Percentiles rank a stretch among this genome's conserved stretches.
These are phyloP conservation scores for Gossypium arboreum DNA, from an alignment of 345 rosid genomes.

Conservation along the genomic window DNA sequence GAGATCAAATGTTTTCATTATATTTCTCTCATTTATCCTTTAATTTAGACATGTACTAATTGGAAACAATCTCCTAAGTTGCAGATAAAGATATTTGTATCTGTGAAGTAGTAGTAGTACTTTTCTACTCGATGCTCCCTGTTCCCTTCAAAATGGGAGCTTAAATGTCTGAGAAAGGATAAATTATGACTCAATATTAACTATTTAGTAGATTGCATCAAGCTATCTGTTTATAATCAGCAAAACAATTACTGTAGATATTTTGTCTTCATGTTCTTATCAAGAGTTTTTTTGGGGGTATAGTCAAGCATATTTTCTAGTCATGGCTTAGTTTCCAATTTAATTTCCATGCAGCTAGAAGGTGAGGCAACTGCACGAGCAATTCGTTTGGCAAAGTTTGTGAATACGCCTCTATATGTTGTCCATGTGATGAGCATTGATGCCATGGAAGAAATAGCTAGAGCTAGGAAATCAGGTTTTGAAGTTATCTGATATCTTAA, in stretches of 20 bases:
- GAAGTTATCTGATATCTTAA: neutral
- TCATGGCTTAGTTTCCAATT: slow-evolving; percentile 14
- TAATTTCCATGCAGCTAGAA: slow-evolving; percentile 59
- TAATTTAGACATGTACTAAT: neutral
- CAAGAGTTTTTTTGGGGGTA: neutral
- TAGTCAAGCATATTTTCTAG: slow-evolving; percentile 2
- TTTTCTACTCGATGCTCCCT: neutral
- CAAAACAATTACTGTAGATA: neutral
- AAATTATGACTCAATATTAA: neutral
- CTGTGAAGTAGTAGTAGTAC: neutral
- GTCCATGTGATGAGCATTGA: slow-evolving; percentile 99
- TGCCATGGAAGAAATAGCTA: slow-evolving; percentile 97
- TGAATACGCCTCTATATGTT: slow-evolving; percentile 88
- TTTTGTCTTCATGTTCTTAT: neutral
- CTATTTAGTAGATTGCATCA: neutral
- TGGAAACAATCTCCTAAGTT: neutral
- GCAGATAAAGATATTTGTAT: neutral
- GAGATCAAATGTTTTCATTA: neutral
- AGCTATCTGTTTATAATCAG: neutral
- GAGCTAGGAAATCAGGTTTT: slow-evolving; percentile 89
- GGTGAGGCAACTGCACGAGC: slow-evolving; percentile 98
- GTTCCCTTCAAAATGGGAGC: neutral
- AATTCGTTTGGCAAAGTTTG: slow-evolving; percentile 81
- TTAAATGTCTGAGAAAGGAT: slow-evolving; percentile 7
- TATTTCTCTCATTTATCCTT: neutral